A percentile compares a stretch with the other conserved stretches of the same genome.
Conservation (phyloP, 148 eudicot species). For the Dianthus caryophyllus region DNA sequence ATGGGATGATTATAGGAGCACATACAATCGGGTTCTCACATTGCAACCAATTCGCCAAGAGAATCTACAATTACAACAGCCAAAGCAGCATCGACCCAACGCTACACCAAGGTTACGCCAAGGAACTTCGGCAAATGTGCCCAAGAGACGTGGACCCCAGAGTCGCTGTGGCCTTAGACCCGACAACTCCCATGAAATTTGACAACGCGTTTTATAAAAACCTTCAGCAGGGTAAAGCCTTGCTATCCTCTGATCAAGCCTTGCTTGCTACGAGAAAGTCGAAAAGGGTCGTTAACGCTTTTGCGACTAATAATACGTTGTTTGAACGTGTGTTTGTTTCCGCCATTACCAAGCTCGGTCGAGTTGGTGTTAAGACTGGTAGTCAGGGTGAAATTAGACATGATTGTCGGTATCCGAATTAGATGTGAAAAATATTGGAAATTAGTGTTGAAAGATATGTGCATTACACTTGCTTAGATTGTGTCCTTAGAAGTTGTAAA, state of each 20-base stretch:
- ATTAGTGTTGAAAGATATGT: too few species aligned
- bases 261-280: constrained; percentile 46
- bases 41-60: constrained; percentile 51
- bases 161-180: constrained; percentile 64
- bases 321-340: constrained; percentile 47
- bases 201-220: constrained; percentile 64
- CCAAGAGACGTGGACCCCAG: constrained; percentile 58
- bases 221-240: constrained; percentile 51
- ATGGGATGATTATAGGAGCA: constrained; percentile 40
- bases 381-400: constrained; percentile 59
- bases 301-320: constrained; percentile 44
- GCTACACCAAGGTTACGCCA: constrained; percentile 43
- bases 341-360: constrained; percentile 65
- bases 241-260: constrained; percentile 61
- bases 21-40: constrained; percentile 82
- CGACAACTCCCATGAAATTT: constrained; percentile 49
- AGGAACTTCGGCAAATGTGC: constrained; percentile 47
- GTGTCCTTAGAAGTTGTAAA: too few species aligned
- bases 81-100: constrained; percentile 51
- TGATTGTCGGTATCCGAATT: constrained; percentile 40
- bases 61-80: constrained; percentile 44
- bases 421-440: not conserved
- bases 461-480: too few species aligned
- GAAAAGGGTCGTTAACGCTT: constrained; percentile 42
- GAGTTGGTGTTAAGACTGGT: constrained; percentile 65